phyloP scores from a whole-genome alignment of 441 rosid species.

The Erodium texanum region DNA sequence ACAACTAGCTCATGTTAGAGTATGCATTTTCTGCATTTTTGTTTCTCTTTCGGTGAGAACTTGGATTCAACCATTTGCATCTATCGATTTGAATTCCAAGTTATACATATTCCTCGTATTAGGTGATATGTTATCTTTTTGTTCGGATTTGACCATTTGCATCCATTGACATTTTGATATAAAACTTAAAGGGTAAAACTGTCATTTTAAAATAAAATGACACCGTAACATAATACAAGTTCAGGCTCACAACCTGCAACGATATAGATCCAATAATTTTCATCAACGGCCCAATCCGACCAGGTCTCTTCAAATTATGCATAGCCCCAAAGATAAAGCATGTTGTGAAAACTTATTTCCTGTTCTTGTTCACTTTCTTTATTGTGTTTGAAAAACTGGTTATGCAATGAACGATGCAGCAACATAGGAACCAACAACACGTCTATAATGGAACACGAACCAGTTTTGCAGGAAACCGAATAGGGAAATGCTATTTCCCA shows the following conservation, averaged over 20 bases:
- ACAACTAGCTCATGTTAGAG: background rate
- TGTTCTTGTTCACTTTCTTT: background rate
- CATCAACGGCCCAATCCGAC: background rate
- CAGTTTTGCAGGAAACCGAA: background rate
- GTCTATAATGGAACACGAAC: background rate
- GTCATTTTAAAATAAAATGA: no score
- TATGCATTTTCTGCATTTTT: no score
- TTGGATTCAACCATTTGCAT: background rate
- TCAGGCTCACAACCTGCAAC: no score
- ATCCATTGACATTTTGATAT: no score
- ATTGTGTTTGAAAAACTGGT: background rate
- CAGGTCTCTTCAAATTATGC: no score
- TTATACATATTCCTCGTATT: no score
- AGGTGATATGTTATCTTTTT: background rate
- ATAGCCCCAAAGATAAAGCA: no score
- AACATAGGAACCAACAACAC: background rate
- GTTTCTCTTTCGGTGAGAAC: background rate
- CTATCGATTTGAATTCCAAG: no score
- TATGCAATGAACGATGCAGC: background rate
- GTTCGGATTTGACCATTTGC: background rate
- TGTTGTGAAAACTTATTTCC: no score
- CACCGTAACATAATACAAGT: background rate
- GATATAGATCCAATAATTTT: no score
- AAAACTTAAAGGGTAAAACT: no score
- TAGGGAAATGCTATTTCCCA: background rate